Conservation (phyloP, 73 alveolate genomes). For the Symbiodinium natans region DNA sequence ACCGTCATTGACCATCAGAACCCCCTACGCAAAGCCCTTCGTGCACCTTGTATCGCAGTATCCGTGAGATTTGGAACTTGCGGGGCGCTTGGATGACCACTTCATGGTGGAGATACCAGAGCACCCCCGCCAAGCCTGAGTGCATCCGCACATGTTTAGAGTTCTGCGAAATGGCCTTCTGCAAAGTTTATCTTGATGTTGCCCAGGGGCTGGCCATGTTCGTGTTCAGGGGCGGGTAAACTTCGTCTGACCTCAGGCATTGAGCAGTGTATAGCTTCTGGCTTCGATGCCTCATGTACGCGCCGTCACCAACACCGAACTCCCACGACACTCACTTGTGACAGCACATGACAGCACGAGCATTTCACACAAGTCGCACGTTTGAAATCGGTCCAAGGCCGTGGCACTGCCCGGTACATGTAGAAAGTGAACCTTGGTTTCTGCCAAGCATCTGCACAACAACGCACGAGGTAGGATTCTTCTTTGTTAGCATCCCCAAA, state of each 20-base stretch:
- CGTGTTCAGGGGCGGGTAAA: slow-evolving; percentile 71
- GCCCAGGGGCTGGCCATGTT: slow-evolving; percentile 58
- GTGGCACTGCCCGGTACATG: slow-evolving; percentile 92
- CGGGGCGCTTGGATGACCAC: slow-evolving; percentile 23
- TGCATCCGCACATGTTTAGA: too few relatives aligned
- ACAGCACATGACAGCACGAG: too few relatives aligned
- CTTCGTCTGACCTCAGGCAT: slow-evolving; percentile 50
- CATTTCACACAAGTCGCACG: too few relatives aligned
- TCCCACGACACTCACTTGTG: too few relatives aligned
- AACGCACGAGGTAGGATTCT: neutral
- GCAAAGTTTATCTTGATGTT: neutral
- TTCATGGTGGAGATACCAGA: slow-evolving; percentile 89
- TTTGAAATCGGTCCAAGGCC: neutral
- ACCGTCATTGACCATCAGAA: too few relatives aligned
- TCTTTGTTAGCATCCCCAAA: neutral
- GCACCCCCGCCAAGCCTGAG: slow-evolving; percentile 80
- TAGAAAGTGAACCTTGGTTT: slow-evolving; percentile 61
- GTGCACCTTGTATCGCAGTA: slow-evolving; percentile 70
- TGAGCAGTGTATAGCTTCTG: too few relatives aligned
- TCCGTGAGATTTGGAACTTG: slow-evolving; percentile 74
- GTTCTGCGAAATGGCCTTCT: too few relatives aligned
- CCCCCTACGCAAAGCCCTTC: too few relatives aligned
- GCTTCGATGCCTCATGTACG: too few relatives aligned
- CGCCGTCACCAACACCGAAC: too few relatives aligned
- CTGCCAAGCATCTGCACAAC: too few relatives aligned